phyloP scores from a whole-genome alignment of 1,284 basidiomycete genomes.

The Fomitopsis pinicola region DNA sequence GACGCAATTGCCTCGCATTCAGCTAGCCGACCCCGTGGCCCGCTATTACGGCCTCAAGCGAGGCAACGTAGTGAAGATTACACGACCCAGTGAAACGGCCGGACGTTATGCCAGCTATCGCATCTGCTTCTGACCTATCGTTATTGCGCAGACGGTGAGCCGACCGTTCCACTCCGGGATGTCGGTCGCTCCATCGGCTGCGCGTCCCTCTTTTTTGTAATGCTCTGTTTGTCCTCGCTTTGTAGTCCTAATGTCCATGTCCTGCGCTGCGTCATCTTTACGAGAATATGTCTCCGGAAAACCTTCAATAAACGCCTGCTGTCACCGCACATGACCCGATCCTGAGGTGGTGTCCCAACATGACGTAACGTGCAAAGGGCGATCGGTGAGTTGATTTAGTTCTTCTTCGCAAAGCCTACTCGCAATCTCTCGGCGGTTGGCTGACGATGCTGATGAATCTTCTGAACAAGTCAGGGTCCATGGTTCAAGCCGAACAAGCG shows the following conservation, averaged over 20 bases:
- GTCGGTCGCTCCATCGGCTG: neutral
- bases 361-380: neutral
- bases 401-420: neutral
- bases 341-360: neutral
- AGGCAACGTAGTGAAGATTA: slow-evolving; percentile 99
- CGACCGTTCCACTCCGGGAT: neutral
- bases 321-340: slow-evolving; percentile 1
- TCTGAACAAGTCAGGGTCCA: neutral
- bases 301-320: neutral
- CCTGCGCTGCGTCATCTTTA: slow-evolving; percentile 1
- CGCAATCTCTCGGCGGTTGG: neutral
- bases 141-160: slow-evolving; percentile 6
- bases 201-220: neutral
- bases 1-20: slow-evolving; percentile 96
- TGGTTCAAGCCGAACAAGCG: neutral
- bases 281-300: neutral
- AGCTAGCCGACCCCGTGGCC: slow-evolving; percentile 93
- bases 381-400: neutral
- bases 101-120: slow-evolving; percentile 94
- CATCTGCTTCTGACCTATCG: slow-evolving; percentile 65
- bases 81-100: slow-evolving; percentile 92
- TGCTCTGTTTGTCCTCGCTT: slow-evolving; percentile 4
- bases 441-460: neutral
- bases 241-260: slow-evolving; percentile 13
- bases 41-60: slow-evolving; percentile 95